Conservation (phyloP, 2,329 filamentous ascomycete species). For the Blastomyces silverae region DNA sequence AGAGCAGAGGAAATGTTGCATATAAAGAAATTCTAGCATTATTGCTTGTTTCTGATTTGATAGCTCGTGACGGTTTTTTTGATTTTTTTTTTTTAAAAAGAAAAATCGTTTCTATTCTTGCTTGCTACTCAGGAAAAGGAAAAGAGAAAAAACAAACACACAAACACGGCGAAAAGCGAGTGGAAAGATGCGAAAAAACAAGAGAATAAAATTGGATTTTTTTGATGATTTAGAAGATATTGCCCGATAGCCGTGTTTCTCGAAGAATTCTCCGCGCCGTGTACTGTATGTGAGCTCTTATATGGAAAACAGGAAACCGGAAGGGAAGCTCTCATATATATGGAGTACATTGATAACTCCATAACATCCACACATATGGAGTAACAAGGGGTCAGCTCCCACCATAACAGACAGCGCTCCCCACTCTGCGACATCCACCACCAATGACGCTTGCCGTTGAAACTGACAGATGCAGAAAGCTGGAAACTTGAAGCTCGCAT, state of each 20-base stretch:
- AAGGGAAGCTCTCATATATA: not conserved
- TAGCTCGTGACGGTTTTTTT: not conserved
- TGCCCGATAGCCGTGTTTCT: not conserved
- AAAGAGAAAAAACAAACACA: not conserved
- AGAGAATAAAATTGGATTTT: not conserved
- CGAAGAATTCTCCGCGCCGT: not conserved
- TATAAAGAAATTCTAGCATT: slow-evolving; percentile 4
- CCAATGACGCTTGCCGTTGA: not conserved
- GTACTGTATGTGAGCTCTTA: not conserved
- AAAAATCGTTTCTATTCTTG: not conserved
- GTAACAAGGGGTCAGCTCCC: too few species aligned
- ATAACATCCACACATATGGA: too few species aligned
- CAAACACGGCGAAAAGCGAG: too few species aligned
- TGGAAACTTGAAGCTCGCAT: not conserved
- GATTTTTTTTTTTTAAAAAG: too few species aligned
- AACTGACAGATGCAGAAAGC: not conserved
- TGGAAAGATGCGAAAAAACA: too few species aligned
- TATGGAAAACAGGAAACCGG: not conserved
- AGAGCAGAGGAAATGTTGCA: not conserved
- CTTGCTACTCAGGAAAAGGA: not conserved
- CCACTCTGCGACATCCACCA: not conserved
- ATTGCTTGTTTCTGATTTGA: not conserved
- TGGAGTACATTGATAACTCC: too few species aligned
- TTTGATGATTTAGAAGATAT: not conserved
- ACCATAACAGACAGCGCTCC: not conserved